Base-by-base conservation (phyloP, 1,284 basidiomycete genomes). In the Earliella scabrosa region DNA sequence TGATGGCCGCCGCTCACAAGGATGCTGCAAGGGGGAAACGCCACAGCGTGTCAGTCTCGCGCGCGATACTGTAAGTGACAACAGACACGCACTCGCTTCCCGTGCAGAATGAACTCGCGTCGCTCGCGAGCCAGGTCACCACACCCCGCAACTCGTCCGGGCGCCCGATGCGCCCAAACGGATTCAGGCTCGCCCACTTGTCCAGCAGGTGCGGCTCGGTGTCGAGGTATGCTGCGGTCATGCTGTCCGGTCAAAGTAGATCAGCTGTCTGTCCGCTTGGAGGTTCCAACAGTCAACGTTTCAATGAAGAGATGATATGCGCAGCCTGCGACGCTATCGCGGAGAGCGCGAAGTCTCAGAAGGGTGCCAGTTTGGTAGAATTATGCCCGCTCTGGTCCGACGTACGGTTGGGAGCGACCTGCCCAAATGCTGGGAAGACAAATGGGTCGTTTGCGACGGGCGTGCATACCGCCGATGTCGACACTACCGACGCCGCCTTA, bases 81-180 rank as follows among this genome's bases (percentile, higher is more conserved):
- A 44, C n/a, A 27, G 44, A 20, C 32, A 86, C 86, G 65, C 66
- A 90, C 88, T 90, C 86, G 87, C 76, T 77, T 43, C 88, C 88
- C 0, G 88, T 90, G 64, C 88, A 90, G 68, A 86, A 90, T 36
- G 81, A 88, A 4, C 86, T 89, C 40, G 88, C 87, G 58, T 90
- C 88, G 56, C 86, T 88, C 36, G 89, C 89, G n/a, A 93, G 76
- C 91, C 91, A 93, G 11, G 83, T 75, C 39, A 86, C 78, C 0
- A 90, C 90, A n/a, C 90, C 90, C 5, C 91, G 80, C 65, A 93
- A 70, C 71, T 93, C 91, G 67, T 92, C 88, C 0, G 87, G 82
- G 13, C 88, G 76, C 31, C 91, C 90, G 24, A 93, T 79, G 18
- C 92, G 80, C 4, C 88, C 88, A 60, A 93, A 75, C 1, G 91